A percentile compares a stretch with the other conserved stretches of the same genome.
Conservation (phyloP, 805 yeast genomes). For the Lachancea cidri region DNA sequence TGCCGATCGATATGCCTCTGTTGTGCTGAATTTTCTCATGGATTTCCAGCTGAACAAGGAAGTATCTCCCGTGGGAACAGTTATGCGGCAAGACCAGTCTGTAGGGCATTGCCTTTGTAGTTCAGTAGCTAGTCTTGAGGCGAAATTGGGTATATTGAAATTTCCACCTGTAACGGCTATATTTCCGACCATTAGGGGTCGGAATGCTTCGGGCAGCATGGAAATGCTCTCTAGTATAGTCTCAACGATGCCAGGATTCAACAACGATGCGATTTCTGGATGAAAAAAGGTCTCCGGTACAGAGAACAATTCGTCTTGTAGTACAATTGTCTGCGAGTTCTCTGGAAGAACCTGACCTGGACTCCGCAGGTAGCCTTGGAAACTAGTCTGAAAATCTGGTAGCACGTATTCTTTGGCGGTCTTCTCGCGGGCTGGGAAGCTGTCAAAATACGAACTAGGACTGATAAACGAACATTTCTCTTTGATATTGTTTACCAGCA, state of each 20-base stretch:
- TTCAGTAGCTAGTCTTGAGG: slow-evolving; percentile 54
- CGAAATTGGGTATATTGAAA: slow-evolving; percentile 62
- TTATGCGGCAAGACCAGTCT: slow-evolving; percentile 58
- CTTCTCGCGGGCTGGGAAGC: slow-evolving; percentile 26
- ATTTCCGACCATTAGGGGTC: slow-evolving; percentile 76
- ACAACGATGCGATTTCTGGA: slow-evolving; percentile 74
- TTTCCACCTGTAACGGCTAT: slow-evolving; percentile 82
- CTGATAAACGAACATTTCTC: slow-evolving; percentile 44
- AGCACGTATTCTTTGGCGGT: slow-evolving; percentile 64
- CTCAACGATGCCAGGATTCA: slow-evolving; percentile 73
- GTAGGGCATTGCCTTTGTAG: slow-evolving; percentile 64
- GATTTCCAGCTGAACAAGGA: slow-evolving; percentile 54
- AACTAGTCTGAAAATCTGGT: slow-evolving; percentile 81
- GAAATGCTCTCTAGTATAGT: slow-evolving; percentile 63
- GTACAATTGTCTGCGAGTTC: slow-evolving; percentile 58
- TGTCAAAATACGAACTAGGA: slow-evolving; percentile 46
- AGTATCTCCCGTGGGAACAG: slow-evolving; percentile 33
- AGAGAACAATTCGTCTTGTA: slow-evolving; percentile 81
- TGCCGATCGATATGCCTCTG: slow-evolving; percentile 41
- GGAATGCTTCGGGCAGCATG: slow-evolving; percentile 63
- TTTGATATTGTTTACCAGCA: slow-evolving; percentile 78
- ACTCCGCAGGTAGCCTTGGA: slow-evolving; percentile 62
- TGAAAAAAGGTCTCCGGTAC: slow-evolving; percentile 84
- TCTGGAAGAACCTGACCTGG: slow-evolving; percentile 33
- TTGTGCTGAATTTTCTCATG: slow-evolving; percentile 42